These are phyloP conservation scores for Nowakowskiella sp. DNA, from an alignment of 192 early-diverging fungal genomes.

Conservation along the genomic window DNA sequence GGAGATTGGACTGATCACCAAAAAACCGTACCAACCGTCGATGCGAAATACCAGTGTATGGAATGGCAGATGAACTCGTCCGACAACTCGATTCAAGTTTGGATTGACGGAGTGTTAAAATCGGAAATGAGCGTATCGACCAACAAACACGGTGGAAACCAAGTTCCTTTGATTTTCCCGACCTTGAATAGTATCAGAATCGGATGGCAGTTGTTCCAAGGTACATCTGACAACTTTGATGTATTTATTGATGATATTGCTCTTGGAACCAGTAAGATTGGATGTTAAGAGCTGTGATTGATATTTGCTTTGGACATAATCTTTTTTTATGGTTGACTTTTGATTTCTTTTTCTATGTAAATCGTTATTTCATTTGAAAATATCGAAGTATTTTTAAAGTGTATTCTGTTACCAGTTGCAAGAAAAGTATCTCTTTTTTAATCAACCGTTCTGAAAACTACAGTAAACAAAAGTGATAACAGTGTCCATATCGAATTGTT, in stretches of 20 bases:
- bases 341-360: too few relatives aligned
- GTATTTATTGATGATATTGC: slow-evolving; percentile 17
- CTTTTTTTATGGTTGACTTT: too few relatives aligned
- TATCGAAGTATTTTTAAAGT: too few relatives aligned
- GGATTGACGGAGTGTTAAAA: slow-evolving; percentile 6
- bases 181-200: slow-evolving; percentile 10
- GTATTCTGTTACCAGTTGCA: too few relatives aligned
- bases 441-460: too few relatives aligned
- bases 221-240: slow-evolving; percentile 14
- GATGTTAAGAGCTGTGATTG: too few relatives aligned
- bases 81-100: slow-evolving; percentile 6
- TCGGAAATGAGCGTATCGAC: background rate
- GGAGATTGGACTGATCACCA: slow-evolving; percentile 9
- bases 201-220: slow-evolving; percentile 15
- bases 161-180: slow-evolving; percentile 12
- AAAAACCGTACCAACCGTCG: background rate
- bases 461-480: too few relatives aligned
- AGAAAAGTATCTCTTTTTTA: too few relatives aligned
- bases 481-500: too few relatives aligned
- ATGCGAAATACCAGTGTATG: slow-evolving; percentile 2
- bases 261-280: slow-evolving; percentile 5
- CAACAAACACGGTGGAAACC: slow-evolving; percentile 14
- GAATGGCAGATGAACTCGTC: background rate
- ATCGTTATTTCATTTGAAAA: too few relatives aligned
- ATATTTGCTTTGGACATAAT: too few relatives aligned